Evolutionary conservation across 1,284 basidiomycete genomes (phyloP).

Genomic region (Pseudozyma sp.): DNA sequence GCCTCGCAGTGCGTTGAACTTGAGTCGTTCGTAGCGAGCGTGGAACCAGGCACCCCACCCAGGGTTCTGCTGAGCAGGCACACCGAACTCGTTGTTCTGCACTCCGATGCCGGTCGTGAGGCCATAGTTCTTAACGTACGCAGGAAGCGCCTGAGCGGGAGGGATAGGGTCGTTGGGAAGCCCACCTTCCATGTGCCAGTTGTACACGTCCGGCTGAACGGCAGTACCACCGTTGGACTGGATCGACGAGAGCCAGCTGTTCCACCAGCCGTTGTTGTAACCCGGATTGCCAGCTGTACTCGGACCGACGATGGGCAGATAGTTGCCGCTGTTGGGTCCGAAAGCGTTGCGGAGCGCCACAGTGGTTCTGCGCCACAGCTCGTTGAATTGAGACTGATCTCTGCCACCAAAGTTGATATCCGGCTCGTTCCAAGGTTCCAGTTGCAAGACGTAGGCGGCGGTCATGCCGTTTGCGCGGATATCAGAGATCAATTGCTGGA

Average conservation of each 20-base stretch:
- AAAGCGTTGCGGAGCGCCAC: constrained; percentile 16
- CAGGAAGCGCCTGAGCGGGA: constrained; percentile 21
- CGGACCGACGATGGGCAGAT: constrained; percentile 16
- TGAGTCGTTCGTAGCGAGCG: constrained; percentile 24
- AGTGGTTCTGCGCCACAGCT: constrained; percentile 15
- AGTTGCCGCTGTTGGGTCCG: constrained; percentile 1
- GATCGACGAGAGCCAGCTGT: constrained; percentile 20
- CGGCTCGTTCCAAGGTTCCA: constrained; percentile 28
- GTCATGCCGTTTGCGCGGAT: constrained; percentile 21
- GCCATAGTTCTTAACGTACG: constrained; percentile 15
- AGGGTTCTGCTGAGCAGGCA: constrained; percentile 18
- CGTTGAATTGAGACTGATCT: constrained; percentile 19
- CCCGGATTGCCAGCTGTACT: constrained; percentile 20
- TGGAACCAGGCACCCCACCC: constrained; percentile 30
- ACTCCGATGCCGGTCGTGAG: constrained; percentile 22
- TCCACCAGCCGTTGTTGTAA: constrained; percentile 26
- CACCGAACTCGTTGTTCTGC: constrained; percentile 32
- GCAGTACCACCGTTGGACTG: constrained; percentile 17
- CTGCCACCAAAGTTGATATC: constrained; percentile 25
- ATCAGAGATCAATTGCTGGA: constrained; percentile 26
- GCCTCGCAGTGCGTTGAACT: constrained; percentile 21
- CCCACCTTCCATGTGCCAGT: constrained; percentile 30
- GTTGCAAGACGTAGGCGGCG: constrained; percentile 9
- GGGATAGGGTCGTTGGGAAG: constrained; percentile 28
- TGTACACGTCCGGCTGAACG: constrained; percentile 21